Evolutionary conservation across 2,329 filamentous ascomycete species (phyloP).

Genomic region (Epichloe sp.): DNA sequence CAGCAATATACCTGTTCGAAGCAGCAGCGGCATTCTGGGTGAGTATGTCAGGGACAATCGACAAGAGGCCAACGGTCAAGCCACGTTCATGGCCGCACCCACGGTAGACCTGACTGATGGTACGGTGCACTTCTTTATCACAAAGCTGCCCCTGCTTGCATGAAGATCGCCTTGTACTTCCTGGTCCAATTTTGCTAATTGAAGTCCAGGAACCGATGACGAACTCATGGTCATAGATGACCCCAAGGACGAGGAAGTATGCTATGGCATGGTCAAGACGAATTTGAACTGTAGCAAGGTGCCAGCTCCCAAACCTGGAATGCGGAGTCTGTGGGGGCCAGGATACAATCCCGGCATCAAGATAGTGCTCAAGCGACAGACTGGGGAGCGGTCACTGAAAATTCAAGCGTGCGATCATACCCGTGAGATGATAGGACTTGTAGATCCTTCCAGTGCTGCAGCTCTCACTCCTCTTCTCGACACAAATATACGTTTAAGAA

Average conservation of each 20-base stretch:
- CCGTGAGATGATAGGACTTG: conserved; percentile 57
- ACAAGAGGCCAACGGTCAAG: conserved; percentile 24
- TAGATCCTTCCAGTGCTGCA: conserved; percentile 54
- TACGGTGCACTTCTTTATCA: conserved; percentile 13
- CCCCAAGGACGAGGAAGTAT: conserved; percentile 57
- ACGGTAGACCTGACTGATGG: conserved; percentile 48
- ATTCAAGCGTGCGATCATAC: conserved; percentile 66
- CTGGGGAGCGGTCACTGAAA: conserved; percentile 39
- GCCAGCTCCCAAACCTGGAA: conserved; percentile 53
- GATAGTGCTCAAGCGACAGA: conserved; percentile 50
- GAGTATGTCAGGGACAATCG: conserved; percentile 52
- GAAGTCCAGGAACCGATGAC: conserved; percentile 31
- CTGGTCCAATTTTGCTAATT: neutral
- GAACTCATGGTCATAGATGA: conserved; percentile 45
- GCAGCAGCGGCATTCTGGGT: conserved; percentile 45
- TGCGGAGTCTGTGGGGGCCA: conserved; percentile 43
- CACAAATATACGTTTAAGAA: conserved; percentile 49
- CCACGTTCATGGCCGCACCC: conserved; percentile 19
- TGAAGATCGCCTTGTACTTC: neutral
- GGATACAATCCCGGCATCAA: conserved; percentile 62
- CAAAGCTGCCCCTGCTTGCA: neutral
- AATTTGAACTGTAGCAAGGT: conserved; percentile 54
- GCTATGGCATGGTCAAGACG: conserved; percentile 65
- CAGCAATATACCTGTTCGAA: conserved; percentile 15
- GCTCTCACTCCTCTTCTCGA: conserved; percentile 66